Conservation (phyloP, 208 protist genomes). For the Endotrypanum monterogeii region DNA sequence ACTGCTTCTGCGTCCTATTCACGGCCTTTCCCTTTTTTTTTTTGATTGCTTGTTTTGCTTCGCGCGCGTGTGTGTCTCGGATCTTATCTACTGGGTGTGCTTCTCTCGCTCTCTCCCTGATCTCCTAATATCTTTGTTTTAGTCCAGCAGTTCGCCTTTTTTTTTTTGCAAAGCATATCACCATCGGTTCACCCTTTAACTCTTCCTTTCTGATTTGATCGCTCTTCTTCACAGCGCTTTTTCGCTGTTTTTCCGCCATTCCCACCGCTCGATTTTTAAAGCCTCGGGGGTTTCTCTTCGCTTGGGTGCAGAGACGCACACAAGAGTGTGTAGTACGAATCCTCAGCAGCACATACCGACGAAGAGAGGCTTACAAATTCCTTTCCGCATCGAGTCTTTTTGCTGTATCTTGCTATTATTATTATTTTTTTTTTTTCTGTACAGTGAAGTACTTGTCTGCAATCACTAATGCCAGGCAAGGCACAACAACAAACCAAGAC, state of each 20-base stretch:
- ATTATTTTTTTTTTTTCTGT: not conserved
- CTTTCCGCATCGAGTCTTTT: no score
- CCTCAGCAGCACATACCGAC: not conserved
- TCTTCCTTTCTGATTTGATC: not conserved
- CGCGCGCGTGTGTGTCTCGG: not conserved
- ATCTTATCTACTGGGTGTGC: not conserved
- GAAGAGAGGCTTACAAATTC: not conserved
- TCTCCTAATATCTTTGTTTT: not conserved
- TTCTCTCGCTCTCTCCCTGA: no score
- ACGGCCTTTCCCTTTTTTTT: not conserved
- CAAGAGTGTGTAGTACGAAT: no score
- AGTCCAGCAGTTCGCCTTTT: not conserved
- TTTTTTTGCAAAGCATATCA: not conserved
- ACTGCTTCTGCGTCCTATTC: not conserved
- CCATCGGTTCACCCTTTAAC: not conserved
- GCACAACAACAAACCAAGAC: slow-evolving; percentile 1
- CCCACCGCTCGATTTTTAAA: not conserved
- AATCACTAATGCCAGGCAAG: slow-evolving; percentile 25
- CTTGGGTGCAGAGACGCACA: no score
- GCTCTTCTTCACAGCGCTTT: not conserved
- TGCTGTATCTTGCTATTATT: not conserved
- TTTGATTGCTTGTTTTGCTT: not conserved
- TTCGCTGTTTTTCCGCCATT: not conserved
- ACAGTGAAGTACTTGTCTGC: not conserved
- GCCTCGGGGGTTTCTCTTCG: not conserved